These are phyloP conservation scores for Chamaecyparis obtusa DNA, from an alignment of 75 land plant species.

Conservation along the genomic window DNA sequence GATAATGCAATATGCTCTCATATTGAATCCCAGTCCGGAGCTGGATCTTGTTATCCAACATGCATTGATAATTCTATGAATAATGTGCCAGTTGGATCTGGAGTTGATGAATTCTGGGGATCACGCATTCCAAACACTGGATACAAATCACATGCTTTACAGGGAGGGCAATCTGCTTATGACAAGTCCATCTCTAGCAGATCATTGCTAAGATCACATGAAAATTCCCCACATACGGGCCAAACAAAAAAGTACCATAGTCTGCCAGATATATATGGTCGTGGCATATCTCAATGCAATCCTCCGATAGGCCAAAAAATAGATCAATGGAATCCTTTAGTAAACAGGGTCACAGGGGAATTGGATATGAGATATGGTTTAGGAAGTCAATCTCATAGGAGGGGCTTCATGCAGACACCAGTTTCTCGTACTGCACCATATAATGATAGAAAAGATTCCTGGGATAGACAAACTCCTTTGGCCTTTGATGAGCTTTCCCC, in stretches of 20 bases:
- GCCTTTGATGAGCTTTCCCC: constrained; percentile 80
- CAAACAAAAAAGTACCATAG: constrained; percentile 65
- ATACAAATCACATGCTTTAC: constrained; percentile 23
- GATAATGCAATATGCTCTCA: constrained; percentile 16
- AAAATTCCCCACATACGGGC: not conserved
- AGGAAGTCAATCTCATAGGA: constrained; percentile 19
- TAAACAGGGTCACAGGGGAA: constrained; percentile 43
- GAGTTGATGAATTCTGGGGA: constrained; percentile 12
- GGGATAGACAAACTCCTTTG: constrained; percentile 42
- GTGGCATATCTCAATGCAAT: constrained; percentile 26
- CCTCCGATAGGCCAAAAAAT: constrained; percentile 22
- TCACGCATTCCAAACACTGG: constrained; percentile 26
- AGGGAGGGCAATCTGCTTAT: constrained; percentile 34
- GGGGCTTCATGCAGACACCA: constrained; percentile 23
- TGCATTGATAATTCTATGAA: constrained; percentile 22
- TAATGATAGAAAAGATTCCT: not conserved
- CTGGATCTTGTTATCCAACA: constrained; percentile 14
- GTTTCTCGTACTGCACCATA: constrained; percentile 23
- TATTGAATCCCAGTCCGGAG: constrained; percentile 17
- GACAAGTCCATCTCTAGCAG: constrained; percentile 14
- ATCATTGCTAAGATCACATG: constrained; percentile 27
- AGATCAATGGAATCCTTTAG: constrained; percentile 40
- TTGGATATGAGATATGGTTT: constrained; percentile 25
- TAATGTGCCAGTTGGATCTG: constrained; percentile 22
- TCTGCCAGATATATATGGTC: constrained; percentile 59